These are phyloP conservation scores for Dactylellina cionopaga DNA, from an alignment of 2,329 filamentous ascomycete species.

Conservation along the genomic window DNA sequence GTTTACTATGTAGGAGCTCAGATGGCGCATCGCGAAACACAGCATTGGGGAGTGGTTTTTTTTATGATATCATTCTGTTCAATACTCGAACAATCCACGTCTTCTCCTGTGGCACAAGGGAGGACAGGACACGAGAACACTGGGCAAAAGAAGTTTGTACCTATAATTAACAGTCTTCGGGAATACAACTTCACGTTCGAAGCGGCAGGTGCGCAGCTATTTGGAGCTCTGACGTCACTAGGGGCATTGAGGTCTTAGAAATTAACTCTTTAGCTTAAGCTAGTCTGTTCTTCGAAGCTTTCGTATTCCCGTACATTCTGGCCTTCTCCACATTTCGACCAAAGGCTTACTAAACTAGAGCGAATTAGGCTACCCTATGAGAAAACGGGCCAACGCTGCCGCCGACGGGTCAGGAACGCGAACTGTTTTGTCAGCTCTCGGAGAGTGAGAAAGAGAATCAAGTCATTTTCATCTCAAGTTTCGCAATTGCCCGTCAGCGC, in stretches of 20 bases:
- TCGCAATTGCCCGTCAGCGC: conserved; percentile 40
- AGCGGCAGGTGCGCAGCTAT: neutral
- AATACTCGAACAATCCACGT: neutral
- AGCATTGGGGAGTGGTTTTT: no score
- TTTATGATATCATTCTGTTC: neutral
- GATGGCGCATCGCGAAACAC: neutral
- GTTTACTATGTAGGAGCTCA: neutral
- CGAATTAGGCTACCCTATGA: conserved; percentile 34
- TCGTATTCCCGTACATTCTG: neutral
- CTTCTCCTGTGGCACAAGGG: neutral
- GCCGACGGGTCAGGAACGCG: conserved; percentile 44
- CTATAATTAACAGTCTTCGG: neutral
- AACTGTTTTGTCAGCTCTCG: conserved; percentile 12
- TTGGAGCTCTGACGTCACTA: neutral
- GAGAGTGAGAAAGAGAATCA: neutral
- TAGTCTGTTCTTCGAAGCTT: conserved; percentile 7
- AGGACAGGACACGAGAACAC: neutral
- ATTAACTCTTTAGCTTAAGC: no score
- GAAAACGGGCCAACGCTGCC: conserved; percentile 28
- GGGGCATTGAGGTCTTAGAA: neutral
- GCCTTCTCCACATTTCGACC: conserved; percentile 16
- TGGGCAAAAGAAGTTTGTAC: neutral
- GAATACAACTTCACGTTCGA: neutral
- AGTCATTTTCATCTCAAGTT: conserved; percentile 41
- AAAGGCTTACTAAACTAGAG: no score